Evolutionary conservation across 805 yeast genomes (phyloP), one percentile per base, ranked within the genome.

Genomic region (Barnettozyma populi): DNA sequence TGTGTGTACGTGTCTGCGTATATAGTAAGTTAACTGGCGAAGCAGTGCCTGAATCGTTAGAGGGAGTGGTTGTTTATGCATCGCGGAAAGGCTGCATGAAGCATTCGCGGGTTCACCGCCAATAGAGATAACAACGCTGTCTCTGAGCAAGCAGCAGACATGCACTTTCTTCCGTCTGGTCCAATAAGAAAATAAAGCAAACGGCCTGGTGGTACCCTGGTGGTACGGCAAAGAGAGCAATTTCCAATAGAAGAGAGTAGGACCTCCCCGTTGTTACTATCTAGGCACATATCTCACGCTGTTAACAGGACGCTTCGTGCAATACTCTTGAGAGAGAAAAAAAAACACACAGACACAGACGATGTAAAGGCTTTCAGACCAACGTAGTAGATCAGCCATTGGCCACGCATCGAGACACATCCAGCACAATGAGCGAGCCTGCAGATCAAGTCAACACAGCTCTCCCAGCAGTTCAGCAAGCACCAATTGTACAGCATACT

Each of bases 341-440:
- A 23, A 6, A 23, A 8, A 23, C 8, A n/a, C n/a, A n/a, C n/a
- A n/a, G n/a, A n/a, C 25, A 23, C 25, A 23, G 25, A 5, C 7
- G 25, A n/a, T n/a, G n/a, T n/a, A n/a, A n/a, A n/a, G n/a, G n/a
- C n/a, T n/a, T n/a, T n/a, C n/a, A n/a, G 25, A 23, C 25, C 25
- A 23, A 8, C 25, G 8, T 8, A 23, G 25, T 23, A 23, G 25
- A 23, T 7, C 13, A 27, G 31, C 5, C 14, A 13, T 9, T 29
- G 13, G 32, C 32, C 32, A 29, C 16, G 16, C 6, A 8, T 7
- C 5, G 32, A 29, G 16, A 8, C 16, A 29, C 16, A 2, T 13
- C n/a, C 32, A 13, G 32, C 32, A 25, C n/a, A 25, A 49, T 49
- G 52, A 49, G 52, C 34, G 52, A 49, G 29, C 48, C 48, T 34